These are phyloP conservation scores for Haplosporangium gracile DNA, from an alignment of 192 early-diverging fungal genomes.

Conservation along the genomic window DNA sequence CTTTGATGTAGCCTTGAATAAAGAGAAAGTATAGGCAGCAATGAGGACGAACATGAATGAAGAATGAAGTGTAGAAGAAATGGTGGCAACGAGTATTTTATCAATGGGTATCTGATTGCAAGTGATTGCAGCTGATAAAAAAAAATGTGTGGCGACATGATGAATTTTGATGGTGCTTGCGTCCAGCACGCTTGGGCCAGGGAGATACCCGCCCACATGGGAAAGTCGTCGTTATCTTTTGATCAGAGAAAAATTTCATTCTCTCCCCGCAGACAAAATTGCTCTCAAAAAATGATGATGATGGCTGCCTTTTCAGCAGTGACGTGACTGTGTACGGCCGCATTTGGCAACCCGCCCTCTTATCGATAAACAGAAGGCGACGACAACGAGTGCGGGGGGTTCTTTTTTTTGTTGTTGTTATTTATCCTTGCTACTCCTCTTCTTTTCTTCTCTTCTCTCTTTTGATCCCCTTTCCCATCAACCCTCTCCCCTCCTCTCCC, in stretches of 20 bases:
- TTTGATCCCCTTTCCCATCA: constrained; percentile 7
- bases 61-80: not conserved
- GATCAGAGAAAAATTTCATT: not conserved
- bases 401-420: constrained; percentile 1
- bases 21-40: not conserved
- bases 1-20: not conserved
- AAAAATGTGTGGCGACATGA: not conserved
- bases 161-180: not conserved
- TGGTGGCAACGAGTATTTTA: not conserved
- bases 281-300: constrained; percentile 5
- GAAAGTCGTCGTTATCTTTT: not conserved
- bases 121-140: too few relatives aligned
- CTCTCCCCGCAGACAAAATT: not conserved
- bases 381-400: not conserved
- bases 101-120: too few relatives aligned
- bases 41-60: not conserved
- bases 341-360: constrained; percentile 7
- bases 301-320: not conserved
- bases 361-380: not conserved
- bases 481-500: not conserved
- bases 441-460: not conserved
- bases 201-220: not conserved
- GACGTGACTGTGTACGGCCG: constrained; percentile 1
- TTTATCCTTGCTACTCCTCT: constrained; percentile 1
- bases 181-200: not conserved